Base-by-base conservation (phyloP, 2,329 filamentous ascomycete species). In the Elsinoe perseae region DNA sequence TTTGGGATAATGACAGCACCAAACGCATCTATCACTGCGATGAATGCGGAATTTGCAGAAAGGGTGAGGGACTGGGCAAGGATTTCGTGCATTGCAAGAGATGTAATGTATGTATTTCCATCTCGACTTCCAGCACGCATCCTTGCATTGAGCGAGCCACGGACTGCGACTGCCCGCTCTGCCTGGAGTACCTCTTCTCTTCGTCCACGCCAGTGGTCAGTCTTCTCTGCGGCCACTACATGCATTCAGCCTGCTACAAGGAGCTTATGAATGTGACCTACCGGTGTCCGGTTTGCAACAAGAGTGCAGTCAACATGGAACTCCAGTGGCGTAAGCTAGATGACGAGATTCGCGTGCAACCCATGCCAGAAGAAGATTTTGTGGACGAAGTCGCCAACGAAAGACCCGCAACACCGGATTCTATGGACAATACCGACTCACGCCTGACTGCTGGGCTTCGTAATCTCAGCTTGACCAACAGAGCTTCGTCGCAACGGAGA, bases 1-100 rank as follows among this genome's bases (percentile, higher is more conserved):
- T 98, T 1, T 98, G 93, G 93, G 92, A 97, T 66, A 90, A 97
- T 66, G 88, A 96, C 63, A 82, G 84, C 56, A 85, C 83, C 62
- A 96, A 95, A 70, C 86, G 85, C 61, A 95, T 97, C 57, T 98
- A 98, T 68, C 93, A 98, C 69, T 98, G 93, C 70, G 81, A 84
- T 65, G 93, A 97, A 66, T 98, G 93, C 70, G 93, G 93, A 3
- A 95, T 98, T 59, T 98, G 93, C 68, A 82, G 93, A 58, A 85
- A 91, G 57, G 93, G 93, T 1, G 82, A 89, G 69, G 93, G 93
- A 1, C 75, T 98, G 27, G 92, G 93, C 3, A 97, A 95, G 68
- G 93, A 98, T 68, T 98, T 95, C 69, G 91, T 95, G 66, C 93
- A 98, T 71, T 98, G 93, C 86, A 95, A 95, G 85, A 91, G 84